Base-by-base conservation (phyloP, 1,139 yeast genomes). In the Zygosaccharomyces sapae region DNA sequence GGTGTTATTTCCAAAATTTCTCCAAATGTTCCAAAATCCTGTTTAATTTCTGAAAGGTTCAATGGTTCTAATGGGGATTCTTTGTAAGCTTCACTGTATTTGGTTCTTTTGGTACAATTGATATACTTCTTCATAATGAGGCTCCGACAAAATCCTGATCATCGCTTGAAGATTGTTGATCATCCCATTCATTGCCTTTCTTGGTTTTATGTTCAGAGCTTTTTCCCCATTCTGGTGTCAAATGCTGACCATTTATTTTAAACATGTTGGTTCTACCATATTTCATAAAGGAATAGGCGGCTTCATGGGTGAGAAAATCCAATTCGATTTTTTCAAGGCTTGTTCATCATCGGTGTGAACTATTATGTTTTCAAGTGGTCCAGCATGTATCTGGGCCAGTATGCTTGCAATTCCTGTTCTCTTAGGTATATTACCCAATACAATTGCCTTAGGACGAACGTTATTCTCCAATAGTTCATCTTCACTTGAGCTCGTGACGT, bases 371-470 rank as follows among this genome's bases (percentile, higher is more conserved):
- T 84, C 89, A 40, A 86, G 66, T 0, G 92, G 88, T 0, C 96
- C 96, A 0, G 95, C 95, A 56, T 75, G 70, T 0, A 85, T 71
- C 53, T 81, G 86, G 1, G 79, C 65, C 13, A 86, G 55, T 9
- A 85, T 63, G 31, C 79, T 70, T 27, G 70, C 72, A 4, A 81
- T 55, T 5, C 86, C 81, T 4, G 73, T 69, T 25, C 61, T 57
- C 0, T 55, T 53, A 0, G 77, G 75, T 13, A 77, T 63, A 35
- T 69, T 67, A 5, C 63, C 61, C 5, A 76, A 55, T 24, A 66
- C 60, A n/a, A 74, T 57, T 24, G 66, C 42, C 53, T 50, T 59
- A 54, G 47, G 47, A 9, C 16, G 41, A 16, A 4, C 33, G 18
- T 27, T 39, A 30, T 27, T 38, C 12, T 41, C 46, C 13, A 30